Evolutionary conservation across 2,329 filamentous ascomycete genomes (phyloP), one percentile per base, ranked within the genome.

Genomic region (Leptographium flavum): DNA sequence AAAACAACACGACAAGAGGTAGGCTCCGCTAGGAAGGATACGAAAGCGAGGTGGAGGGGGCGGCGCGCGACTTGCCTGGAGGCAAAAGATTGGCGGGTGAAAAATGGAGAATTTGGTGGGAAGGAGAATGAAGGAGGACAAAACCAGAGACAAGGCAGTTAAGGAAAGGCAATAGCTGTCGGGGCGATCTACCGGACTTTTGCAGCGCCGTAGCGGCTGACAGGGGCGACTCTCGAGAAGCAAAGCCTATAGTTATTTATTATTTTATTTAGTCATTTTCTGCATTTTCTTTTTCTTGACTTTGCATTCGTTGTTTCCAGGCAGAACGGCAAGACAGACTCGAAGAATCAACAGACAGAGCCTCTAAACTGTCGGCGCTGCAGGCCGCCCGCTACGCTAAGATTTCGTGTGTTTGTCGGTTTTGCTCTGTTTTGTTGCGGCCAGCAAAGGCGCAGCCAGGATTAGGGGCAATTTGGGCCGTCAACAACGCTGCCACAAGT

Each of bases 401-500:
- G n/a, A n/a, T n/a, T n/a, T n/a, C n/a, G n/a, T 19, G 27, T 15
- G 37, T 4, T 22, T 23, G 19, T 22, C 23, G 19, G 21, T 23
- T 37, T 21, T 37, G 19, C 22, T 37, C 19, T 37, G 35, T 23
- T 37, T 37, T 37, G 19, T n/a, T 23, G 14, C 19, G 9, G 15
- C n/a, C 7, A 37, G 35, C 5, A 23, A 37, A 25, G 35, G 35
- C 35, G 21, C 15, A 22, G 32, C 35, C 35, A 37, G 14, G 19
- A 23, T 37, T 37, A 41, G 28, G 37, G n/a, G 37, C 22, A 22
- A 15, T 41, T 22, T 32, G 39, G n/a, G 6, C 39, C 27, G 39
- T 31, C 37, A 9, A 41, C 15, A 31, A n/a, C 27, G 8, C 28
- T 32, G 39, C 53, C 53, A 49, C 5, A 51, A 25, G 21, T 38